A percentile compares a stretch with the other conserved stretches of the same genome.
These are phyloP conservation scores for Talaromyces sp. DNA, from an alignment of 2,329 filamentous ascomycete species.

Conservation along the genomic window DNA sequence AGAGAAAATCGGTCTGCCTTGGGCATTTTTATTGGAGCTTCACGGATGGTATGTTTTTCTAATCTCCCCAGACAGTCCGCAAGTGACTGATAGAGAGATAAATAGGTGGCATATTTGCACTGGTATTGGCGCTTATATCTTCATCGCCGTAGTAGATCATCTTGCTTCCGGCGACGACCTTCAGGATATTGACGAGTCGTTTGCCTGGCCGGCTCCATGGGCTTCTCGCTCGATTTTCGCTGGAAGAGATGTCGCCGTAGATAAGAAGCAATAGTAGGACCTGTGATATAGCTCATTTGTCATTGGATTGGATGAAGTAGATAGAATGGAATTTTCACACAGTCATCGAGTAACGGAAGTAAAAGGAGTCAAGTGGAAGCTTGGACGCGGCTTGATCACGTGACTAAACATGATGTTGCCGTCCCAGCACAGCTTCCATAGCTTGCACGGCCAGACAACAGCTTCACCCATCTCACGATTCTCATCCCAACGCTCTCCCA, in stretches of 20 bases:
- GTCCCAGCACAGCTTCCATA: not conserved
- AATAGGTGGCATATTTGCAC: slow-evolving; percentile 43
- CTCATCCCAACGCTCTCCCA: not conserved
- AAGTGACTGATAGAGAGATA: not conserved
- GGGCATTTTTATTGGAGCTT: slow-evolving; percentile 38
- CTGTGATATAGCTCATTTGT: no score
- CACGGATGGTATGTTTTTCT: slow-evolving; percentile 39
- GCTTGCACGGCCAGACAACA: slow-evolving; percentile 5
- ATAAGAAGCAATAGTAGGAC: not conserved
- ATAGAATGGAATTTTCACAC: no score
- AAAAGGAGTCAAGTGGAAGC: no score
- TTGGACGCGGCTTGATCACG: not conserved
- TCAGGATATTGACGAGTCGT: slow-evolving; percentile 21
- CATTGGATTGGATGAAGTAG: no score
- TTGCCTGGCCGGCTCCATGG: slow-evolving; percentile 32
- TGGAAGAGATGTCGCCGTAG: not conserved
- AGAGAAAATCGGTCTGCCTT: slow-evolving; percentile 32
- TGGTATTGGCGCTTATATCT: slow-evolving; percentile 39
- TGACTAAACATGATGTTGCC: slow-evolving; percentile 1
- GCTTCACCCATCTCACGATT: slow-evolving; percentile 3
- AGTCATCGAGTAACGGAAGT: no score
- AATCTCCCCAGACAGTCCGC: not conserved
- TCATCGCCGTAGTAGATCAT: slow-evolving; percentile 35
- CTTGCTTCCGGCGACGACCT: slow-evolving; percentile 32
- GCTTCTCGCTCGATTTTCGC: not conserved